Evolutionary conservation across 2,329 filamentous ascomycete genomes (phyloP).

Genomic region (Cladosporium sp.): DNA sequence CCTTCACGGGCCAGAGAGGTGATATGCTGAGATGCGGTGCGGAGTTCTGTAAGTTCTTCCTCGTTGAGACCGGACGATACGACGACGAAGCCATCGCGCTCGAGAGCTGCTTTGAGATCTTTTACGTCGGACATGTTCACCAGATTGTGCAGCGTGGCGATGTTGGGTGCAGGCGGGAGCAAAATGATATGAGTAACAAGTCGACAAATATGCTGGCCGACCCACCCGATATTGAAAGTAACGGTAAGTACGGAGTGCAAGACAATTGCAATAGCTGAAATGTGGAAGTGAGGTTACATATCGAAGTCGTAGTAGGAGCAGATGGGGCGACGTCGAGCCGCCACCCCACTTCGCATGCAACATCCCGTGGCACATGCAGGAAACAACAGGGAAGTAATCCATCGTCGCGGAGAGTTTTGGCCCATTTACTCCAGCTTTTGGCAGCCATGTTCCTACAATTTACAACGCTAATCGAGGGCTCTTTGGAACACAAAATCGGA

Average conservation of each 20-base stretch:
- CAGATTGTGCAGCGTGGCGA: neutral
- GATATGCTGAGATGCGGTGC: constrained; percentile 58
- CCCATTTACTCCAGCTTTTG: neutral
- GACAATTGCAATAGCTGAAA: neutral
- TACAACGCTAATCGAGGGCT: no score
- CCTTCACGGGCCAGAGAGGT: constrained; percentile 66
- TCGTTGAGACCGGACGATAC: constrained; percentile 65
- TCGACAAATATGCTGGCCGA: neutral
- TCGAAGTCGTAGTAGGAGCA: neutral
- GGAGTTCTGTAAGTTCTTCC: constrained; percentile 59
- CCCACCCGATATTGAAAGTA: neutral
- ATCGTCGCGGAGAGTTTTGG: no score
- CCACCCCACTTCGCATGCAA: constrained; percentile 14
- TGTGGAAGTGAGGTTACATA: constrained; percentile 16
- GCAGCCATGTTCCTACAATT: neutral
- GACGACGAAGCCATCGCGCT: constrained; percentile 71
- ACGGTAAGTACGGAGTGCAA: neutral
- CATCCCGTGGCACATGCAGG: neutral
- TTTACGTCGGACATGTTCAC: neutral
- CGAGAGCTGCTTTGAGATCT: neutral
- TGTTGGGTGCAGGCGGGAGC: neutral
- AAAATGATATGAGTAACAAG: neutral
- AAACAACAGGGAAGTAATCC: neutral
- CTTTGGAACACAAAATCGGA: neutral
- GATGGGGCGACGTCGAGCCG: neutral